Conservation (phyloP, 2,329 filamentous ascomycete genomes). For the Fusarium chlamydosporum region DNA sequence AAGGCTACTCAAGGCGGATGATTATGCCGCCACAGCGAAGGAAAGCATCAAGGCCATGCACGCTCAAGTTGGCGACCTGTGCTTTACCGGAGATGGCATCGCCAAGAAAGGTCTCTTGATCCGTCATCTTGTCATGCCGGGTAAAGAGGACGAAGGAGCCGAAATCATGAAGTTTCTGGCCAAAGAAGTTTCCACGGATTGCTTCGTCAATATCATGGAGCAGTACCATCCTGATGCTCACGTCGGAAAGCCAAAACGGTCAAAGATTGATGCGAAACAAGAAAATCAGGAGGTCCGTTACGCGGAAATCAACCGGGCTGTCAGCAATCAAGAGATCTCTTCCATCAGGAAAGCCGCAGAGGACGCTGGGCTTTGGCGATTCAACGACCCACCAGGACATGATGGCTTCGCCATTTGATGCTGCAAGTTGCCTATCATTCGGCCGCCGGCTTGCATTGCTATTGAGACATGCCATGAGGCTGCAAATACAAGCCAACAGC, state of each 20-base stretch:
- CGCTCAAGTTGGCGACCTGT: conserved; percentile 83
- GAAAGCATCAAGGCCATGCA: conserved; percentile 88
- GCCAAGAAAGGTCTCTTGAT: conserved; percentile 83
- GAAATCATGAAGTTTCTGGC: conserved; percentile 84
- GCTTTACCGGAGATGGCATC: conserved; percentile 84
- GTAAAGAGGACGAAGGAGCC: conserved; percentile 78
- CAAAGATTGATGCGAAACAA: conserved; percentile 51
- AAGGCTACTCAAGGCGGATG: conserved; percentile 81
- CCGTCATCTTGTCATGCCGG: conserved; percentile 88
- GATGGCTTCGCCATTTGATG: conserved; percentile 65
- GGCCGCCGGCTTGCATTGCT: conserved; percentile 14
- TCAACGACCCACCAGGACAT: conserved; percentile 74
- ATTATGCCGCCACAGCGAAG: conserved; percentile 78
- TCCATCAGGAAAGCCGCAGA: conserved; percentile 76
- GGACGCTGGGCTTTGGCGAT: conserved; percentile 81
- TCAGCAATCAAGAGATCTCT: conserved; percentile 71
- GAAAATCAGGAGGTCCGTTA: conserved; percentile 73
- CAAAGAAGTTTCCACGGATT: conserved; percentile 77
- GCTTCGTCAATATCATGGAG: conserved; percentile 91
- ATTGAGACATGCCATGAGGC: conserved; percentile 28
- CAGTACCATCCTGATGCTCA: conserved; percentile 86
- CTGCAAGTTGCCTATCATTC: conserved; percentile 22
- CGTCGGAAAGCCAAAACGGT: conserved; percentile 76
- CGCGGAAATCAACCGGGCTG: conserved; percentile 80
- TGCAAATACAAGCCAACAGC: conserved; percentile 32